Evolutionary conservation across 2,329 filamentous ascomycete species (phyloP).

Genomic region (Huntiella moniliformis): DNA sequence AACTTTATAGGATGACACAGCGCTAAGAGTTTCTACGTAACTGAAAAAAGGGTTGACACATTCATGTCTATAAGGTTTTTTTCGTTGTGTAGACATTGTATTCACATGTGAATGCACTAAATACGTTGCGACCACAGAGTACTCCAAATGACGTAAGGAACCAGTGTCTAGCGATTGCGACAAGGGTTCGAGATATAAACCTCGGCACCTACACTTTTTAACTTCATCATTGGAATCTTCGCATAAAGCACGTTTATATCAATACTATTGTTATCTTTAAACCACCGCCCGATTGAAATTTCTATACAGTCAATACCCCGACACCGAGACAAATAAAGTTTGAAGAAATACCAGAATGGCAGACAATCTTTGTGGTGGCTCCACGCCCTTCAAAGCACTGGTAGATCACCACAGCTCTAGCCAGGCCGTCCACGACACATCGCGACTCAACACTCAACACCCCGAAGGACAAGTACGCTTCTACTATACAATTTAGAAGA

Average conservation of each 20-base stretch:
- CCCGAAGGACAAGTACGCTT: not conserved
- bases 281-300: not conserved
- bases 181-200: no score
- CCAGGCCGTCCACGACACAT: conserved; percentile 22
- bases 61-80: no score
- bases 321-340: not conserved
- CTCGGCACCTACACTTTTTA: not conserved
- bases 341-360: conserved; percentile 18
- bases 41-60: no score
- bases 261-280: not conserved
- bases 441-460: not conserved
- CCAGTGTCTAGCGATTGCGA: no score
- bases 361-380: conserved; percentile 24
- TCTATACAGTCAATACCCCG: not conserved
- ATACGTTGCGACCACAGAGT: no score
- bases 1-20: no score
- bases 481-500: not conserved
- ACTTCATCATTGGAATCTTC: not conserved
- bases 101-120: no score
- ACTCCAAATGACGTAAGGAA: no score
- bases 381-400: conserved; percentile 25
- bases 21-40: no score
- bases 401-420: conserved; percentile 25
- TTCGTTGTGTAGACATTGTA: no score
- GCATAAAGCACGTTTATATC: not conserved